Conservation (phyloP, 192 early-diverging fungal species). For the Coemansia sp. region DNA sequence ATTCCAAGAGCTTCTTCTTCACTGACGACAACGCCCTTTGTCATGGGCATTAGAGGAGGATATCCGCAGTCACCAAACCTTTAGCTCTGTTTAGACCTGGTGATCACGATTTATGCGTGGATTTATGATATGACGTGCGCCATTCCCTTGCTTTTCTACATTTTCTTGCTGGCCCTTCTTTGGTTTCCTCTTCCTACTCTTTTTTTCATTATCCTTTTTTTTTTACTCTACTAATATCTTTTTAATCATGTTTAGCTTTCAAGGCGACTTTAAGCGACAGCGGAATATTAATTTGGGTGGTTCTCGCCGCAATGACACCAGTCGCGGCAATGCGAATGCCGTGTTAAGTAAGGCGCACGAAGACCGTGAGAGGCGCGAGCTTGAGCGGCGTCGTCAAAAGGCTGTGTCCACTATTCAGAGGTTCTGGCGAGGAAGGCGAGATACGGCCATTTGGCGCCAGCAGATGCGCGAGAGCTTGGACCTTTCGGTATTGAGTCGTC, state of each 20-base stretch:
- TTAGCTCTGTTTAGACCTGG: not conserved
- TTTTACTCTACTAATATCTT: not conserved
- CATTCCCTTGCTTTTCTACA: not conserved
- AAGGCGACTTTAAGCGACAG: conserved; percentile 78
- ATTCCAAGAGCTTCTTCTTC: not conserved
- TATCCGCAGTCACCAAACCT: not conserved
- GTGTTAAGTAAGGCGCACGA: conserved; percentile 73
- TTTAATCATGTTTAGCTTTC: conserved; percentile 67
- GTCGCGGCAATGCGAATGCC: conserved; percentile 42
- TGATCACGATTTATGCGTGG: conserved; percentile 6
- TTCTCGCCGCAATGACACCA: conserved; percentile 67
- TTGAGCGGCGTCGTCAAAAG: conserved; percentile 63
- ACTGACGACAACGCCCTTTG: not conserved
- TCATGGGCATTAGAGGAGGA: not conserved
- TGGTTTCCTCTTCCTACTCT: not conserved
- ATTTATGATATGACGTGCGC: not conserved
- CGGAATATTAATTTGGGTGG: conserved; percentile 87
- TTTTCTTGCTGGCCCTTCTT: not conserved
- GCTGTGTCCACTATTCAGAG: conserved; percentile 72
- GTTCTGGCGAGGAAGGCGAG: conserved; percentile 26
- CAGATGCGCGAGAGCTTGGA: conserved; percentile 32
- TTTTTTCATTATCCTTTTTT: not conserved
- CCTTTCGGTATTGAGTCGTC: conserved; percentile 5
- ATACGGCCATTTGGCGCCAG: conserved; percentile 24
- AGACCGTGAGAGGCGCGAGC: conserved; percentile 73